Evolutionary conservation across 1,284 basidiomycete genomes (phyloP).

Genomic region (Ganoderma leucocontextum): DNA sequence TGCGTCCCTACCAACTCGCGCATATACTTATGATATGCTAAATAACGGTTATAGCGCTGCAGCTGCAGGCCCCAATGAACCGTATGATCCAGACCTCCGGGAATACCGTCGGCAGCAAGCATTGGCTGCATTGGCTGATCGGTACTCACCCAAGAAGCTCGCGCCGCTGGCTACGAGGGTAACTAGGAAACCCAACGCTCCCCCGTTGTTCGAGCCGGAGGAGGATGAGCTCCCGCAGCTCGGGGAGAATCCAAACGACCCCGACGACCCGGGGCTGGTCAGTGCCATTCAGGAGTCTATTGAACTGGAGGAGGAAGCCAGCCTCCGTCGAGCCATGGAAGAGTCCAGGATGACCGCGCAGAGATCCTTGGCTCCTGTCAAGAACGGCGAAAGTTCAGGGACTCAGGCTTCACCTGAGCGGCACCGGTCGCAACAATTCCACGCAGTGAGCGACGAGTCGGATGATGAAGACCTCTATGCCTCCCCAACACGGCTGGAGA

Average conservation of each 20-base stretch:
- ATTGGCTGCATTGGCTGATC: slow-evolving; percentile 66
- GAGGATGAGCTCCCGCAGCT: slow-evolving; percentile 51
- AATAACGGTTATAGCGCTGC: neutral
- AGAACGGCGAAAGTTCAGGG: slow-evolving; percentile 34
- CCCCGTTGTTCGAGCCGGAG: slow-evolving; percentile 65
- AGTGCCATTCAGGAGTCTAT: slow-evolving; percentile 69
- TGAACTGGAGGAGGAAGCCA: slow-evolving; percentile 45
- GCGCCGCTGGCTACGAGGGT: slow-evolving; percentile 43
- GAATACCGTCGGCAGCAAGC: slow-evolving; percentile 74
- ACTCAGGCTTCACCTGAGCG: slow-evolving; percentile 15
- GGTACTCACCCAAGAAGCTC: slow-evolving; percentile 58
- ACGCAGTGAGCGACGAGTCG: slow-evolving; percentile 20
- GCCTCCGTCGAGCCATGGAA: slow-evolving; percentile 43
- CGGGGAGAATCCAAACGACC: slow-evolving; percentile 32
- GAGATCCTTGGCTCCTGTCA: slow-evolving; percentile 12
- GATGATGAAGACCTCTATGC: slow-evolving; percentile 52
- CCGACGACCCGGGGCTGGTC: slow-evolving; percentile 61
- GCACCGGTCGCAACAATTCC: slow-evolving; percentile 19
- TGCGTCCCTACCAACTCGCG: slow-evolving; percentile 34
- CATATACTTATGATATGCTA: neutral
- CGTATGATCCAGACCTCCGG: slow-evolving; percentile 71
- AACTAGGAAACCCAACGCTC: slow-evolving; percentile 42
- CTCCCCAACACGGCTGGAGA: slow-evolving; percentile 65
- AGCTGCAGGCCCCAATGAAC: slow-evolving; percentile 21
- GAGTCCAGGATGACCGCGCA: slow-evolving; percentile 35